Evolutionary conservation across 148 eudicot genomes (phyloP).

Genomic region (Camellia japonica): DNA sequence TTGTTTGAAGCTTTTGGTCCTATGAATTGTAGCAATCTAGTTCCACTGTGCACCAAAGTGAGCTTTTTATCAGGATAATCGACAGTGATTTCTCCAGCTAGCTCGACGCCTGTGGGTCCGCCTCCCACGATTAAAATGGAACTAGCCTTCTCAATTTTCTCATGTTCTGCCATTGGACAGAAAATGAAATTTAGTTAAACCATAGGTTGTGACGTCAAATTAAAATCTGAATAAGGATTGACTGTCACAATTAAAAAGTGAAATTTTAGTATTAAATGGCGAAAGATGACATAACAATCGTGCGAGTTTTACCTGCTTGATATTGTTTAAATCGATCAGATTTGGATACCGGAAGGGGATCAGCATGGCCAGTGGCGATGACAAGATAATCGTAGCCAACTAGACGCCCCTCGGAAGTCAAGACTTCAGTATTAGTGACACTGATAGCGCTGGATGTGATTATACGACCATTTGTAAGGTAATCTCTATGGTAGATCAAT

Average conservation of each 20-base stretch:
- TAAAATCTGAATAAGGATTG: not conserved
- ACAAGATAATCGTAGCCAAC: conserved; percentile 58
- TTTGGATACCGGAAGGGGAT: conserved; percentile 31
- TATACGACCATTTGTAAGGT: conserved; percentile 41
- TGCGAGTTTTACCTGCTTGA: conserved; percentile 36
- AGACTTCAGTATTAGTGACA: conserved; percentile 35
- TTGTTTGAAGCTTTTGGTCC: conserved; percentile 55
- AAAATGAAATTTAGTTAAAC: conserved; percentile 4
- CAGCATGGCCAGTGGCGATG: conserved; percentile 59
- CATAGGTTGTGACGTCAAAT: not conserved
- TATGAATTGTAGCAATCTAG: conserved; percentile 50
- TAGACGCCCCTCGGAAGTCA: conserved; percentile 42
- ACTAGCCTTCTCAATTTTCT: conserved; percentile 35
- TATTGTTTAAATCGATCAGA: conserved; percentile 48
- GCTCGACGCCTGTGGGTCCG: conserved; percentile 66
- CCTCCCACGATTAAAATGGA: conserved; percentile 63
- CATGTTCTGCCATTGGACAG: conserved; percentile 41
- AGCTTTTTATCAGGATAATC: conserved; percentile 60
- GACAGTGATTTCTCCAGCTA: conserved; percentile 54
- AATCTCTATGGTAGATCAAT: conserved; percentile 47
- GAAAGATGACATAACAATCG: too few relatives aligned
- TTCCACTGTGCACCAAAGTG: conserved; percentile 50
- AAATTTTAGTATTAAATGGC: too few relatives aligned
- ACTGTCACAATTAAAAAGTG: too few relatives aligned
- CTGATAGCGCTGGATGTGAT: conserved; percentile 39